These are phyloP conservation scores for Marchantia paleacea DNA, from an alignment of 225 moss, liverwort and hornwort species.

Conservation along the genomic window DNA sequence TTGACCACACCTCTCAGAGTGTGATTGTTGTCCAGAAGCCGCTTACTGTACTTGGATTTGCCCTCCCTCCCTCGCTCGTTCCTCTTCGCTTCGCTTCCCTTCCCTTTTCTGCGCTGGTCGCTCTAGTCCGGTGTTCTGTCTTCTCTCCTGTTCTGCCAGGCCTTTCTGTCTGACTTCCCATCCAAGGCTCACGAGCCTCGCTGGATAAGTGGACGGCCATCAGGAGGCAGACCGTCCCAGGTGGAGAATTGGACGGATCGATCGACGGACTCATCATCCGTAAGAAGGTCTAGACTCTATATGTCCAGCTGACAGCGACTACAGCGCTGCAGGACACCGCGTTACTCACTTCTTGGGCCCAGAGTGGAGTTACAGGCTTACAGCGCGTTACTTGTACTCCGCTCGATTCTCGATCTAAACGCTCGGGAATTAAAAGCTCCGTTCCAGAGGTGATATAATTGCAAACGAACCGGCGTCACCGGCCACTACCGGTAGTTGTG, in stretches of 20 bases:
- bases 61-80: not conserved
- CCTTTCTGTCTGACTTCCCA: not conserved
- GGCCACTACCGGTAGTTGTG: too few relatives aligned
- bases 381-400: too few relatives aligned
- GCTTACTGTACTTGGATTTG: not conserved
- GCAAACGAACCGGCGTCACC: too few relatives aligned
- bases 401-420: not conserved
- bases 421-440: constrained; percentile 3
- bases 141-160: not conserved
- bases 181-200: not conserved
- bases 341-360: not conserved
- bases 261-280: not conserved
- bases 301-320: not conserved
- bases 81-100: not conserved
- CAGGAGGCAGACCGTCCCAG: not conserved
- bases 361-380: too few relatives aligned
- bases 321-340: not conserved
- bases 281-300: too few relatives aligned
- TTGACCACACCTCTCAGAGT: not conserved
- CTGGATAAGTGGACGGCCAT: not conserved
- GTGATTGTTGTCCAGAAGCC: not conserved
- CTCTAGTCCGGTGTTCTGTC: not conserved
- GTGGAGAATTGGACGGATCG: not conserved
- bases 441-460: not conserved
- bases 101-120: not conserved